phyloP scores from a whole-genome alignment of 371 early-diverging fungal species.

The Modicella reniformis region DNA sequence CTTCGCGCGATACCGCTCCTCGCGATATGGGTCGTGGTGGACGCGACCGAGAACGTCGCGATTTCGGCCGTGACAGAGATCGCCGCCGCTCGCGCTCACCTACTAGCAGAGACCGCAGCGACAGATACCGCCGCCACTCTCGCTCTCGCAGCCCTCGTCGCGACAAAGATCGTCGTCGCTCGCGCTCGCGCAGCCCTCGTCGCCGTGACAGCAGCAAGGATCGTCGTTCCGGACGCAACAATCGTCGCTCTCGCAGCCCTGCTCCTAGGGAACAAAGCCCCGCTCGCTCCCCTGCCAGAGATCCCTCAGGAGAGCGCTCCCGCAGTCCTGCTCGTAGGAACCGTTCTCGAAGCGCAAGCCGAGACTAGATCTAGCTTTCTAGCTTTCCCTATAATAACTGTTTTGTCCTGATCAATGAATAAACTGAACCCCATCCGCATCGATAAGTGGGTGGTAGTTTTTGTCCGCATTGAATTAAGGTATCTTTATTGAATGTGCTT shows the following conservation, averaged over 20 bases:
- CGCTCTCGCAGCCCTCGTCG: constrained; percentile 51
- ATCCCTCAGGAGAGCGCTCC: constrained; percentile 40
- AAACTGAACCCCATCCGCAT: neutral
- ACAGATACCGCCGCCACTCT: constrained; percentile 42
- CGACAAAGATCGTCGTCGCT: constrained; percentile 61
- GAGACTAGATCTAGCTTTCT: constrained; percentile 25
- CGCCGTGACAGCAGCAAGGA: constrained; percentile 35
- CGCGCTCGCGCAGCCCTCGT: constrained; percentile 55
- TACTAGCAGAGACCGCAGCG: constrained; percentile 35
- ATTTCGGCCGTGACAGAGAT: constrained; percentile 53
- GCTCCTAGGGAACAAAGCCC: constrained; percentile 10
- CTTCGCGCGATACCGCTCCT: constrained; percentile 56
- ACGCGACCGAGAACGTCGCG: constrained; percentile 46
- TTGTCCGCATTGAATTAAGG: neutral
- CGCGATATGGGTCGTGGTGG: constrained; percentile 52
- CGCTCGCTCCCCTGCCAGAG: constrained; percentile 15
- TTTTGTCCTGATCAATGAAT: too few relatives aligned
- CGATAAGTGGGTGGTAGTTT: neutral
- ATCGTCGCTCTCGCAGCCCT: constrained; percentile 39
- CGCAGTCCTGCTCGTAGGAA: constrained; percentile 37
- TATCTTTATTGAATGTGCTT: constrained; percentile 34
- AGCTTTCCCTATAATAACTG: too few relatives aligned
- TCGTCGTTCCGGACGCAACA: constrained; percentile 31
- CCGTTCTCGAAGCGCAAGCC: constrained; percentile 49
- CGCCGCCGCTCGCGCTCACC: constrained; percentile 64